Conservation (phyloP, 2,329 filamentous ascomycete genomes). For the Nakataea oryzae region DNA sequence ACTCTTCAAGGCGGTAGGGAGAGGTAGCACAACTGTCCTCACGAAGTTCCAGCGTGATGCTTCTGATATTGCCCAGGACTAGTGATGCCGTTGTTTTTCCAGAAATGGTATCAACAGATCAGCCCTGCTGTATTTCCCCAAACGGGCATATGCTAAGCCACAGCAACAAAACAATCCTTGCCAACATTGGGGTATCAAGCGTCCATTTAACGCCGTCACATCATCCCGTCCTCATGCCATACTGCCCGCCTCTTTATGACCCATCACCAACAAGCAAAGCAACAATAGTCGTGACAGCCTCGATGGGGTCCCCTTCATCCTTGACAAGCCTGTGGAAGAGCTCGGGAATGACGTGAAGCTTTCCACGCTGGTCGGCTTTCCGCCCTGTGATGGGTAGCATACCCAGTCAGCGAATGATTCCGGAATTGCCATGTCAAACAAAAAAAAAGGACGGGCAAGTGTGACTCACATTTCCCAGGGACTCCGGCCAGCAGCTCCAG, state of each 20-base stretch:
- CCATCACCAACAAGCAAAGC: conserved; percentile 43
- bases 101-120: neutral
- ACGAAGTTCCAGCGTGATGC: neutral
- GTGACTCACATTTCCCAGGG: conserved; percentile 53
- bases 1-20: too few relatives aligned
- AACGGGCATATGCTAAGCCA: neutral
- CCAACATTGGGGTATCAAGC: neutral
- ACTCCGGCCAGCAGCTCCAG: conserved; percentile 43
- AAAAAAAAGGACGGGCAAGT: conserved; percentile 17
- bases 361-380: conserved; percentile 43
- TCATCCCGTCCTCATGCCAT: conserved; percentile 1
- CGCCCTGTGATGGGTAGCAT: conserved; percentile 41
- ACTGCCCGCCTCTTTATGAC: conserved; percentile 3
- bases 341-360: conserved; percentile 44
- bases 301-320: conserved; percentile 41
- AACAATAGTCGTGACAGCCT: conserved; percentile 48
- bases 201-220: neutral
- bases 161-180: neutral
- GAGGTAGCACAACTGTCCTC: neutral
- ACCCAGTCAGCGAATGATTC: conserved; percentile 6
- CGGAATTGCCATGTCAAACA: neutral
- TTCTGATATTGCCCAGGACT: neutral
- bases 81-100: neutral
- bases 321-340: conserved; percentile 50
- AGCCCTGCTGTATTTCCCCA: neutral